These are phyloP conservation scores for Apiospora aurea DNA, from an alignment of 2,329 filamentous ascomycete species.

Conservation along the genomic window DNA sequence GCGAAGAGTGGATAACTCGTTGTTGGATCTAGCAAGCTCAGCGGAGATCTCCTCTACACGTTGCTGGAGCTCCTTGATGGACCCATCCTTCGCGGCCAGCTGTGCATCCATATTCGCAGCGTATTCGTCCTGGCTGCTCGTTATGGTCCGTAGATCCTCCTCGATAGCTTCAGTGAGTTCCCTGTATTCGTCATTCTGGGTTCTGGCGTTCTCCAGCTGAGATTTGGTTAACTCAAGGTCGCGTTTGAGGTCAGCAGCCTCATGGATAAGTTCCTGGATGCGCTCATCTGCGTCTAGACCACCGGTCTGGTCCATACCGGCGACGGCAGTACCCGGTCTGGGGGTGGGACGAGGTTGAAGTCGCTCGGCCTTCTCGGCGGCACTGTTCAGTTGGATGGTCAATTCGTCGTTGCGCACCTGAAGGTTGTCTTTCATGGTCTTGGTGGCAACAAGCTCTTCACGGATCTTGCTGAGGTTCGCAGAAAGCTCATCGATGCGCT, in stretches of 20 bases:
- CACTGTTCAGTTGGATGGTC: conserved; percentile 84
- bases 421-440: conserved; percentile 88
- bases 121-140: conserved; percentile 83
- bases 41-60: conserved; percentile 82
- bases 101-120: conserved; percentile 83
- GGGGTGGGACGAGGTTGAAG: conserved; percentile 81
- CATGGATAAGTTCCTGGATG: conserved; percentile 81
- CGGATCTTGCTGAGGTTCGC: conserved; percentile 79
- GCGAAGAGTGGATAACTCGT: conserved; percentile 80
- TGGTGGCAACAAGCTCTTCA: conserved; percentile 84
- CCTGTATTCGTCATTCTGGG: conserved; percentile 87
- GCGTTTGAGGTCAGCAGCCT: conserved; percentile 85
- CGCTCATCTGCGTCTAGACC: conserved; percentile 63
- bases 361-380: conserved; percentile 84
- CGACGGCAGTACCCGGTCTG: conserved; percentile 54
- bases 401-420: conserved; percentile 90
- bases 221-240: conserved; percentile 82
- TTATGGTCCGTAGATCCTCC: conserved; percentile 82
- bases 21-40: conserved; percentile 83
- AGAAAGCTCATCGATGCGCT: conserved; percentile 90
- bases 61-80: conserved; percentile 82
- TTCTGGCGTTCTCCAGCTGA: conserved; percentile 82
- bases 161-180: conserved; percentile 86
- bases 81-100: conserved; percentile 78
- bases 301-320: conserved; percentile 49